Conservation (phyloP, 352 stramenopile genomes). For the Globisporangium barbulae region DNA sequence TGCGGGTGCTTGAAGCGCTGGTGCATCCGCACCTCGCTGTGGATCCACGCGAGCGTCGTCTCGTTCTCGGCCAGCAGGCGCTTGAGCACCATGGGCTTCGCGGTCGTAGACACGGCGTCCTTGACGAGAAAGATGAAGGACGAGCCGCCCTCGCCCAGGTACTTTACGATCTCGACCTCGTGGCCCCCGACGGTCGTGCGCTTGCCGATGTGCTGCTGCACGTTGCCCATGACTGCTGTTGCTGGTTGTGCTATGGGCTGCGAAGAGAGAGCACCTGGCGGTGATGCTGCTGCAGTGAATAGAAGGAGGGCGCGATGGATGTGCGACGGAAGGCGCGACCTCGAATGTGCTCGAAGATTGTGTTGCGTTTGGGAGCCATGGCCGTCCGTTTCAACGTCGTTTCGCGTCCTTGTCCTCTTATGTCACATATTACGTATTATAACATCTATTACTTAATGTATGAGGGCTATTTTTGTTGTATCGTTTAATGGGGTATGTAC, state of each 20-base stretch:
- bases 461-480: no score
- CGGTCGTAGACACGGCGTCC: conserved; percentile 33
- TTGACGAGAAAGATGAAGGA: conserved; percentile 86
- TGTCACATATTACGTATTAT: background rate
- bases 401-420: conserved; percentile 16
- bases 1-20: conserved; percentile 63
- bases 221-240: conserved; percentile 49
- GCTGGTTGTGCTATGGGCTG: background rate
- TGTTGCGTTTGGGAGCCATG: background rate
- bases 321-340: background rate
- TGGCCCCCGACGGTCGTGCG: conserved; percentile 55
- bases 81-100: conserved; percentile 63
- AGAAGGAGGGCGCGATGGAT: background rate
- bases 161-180: conserved; percentile 70
- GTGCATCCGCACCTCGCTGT: conserved; percentile 73
- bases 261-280: background rate
- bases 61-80: conserved; percentile 70
- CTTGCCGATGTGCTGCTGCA: conserved; percentile 79
- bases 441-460: no score
- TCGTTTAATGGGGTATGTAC: background rate
- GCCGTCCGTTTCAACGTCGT: conserved; percentile 23
- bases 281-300: background rate
- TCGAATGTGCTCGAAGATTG: conserved; percentile 1
- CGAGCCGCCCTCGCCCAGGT: conserved; percentile 70
- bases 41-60: conserved; percentile 51